Evolutionary conservation across 306 rosid species (phyloP).

Genomic region (Luffa aegyptiaca): DNA sequence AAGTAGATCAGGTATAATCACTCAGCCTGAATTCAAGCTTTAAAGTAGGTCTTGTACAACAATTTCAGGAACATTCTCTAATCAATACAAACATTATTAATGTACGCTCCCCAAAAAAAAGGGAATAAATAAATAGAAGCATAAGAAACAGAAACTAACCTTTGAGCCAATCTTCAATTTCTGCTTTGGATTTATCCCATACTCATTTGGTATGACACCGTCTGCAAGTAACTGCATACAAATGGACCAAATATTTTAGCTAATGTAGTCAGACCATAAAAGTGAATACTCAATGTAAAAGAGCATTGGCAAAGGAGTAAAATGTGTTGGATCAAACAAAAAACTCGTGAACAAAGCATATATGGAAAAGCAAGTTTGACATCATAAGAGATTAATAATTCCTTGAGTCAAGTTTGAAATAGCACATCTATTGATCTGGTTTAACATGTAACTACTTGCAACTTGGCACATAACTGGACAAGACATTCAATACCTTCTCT

Average conservation of each 20-base stretch:
- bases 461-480: background rate
- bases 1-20: background rate
- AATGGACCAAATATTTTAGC: conserved; percentile 14
- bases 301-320: background rate
- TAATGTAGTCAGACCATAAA: background rate
- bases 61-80: background rate
- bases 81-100: background rate
- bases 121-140: background rate
- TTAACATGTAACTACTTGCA: background rate
- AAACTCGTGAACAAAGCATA: background rate
- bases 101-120: background rate
- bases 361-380: background rate
- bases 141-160: conserved; percentile 27
- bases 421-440: background rate
- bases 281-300: background rate
- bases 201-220: conserved; percentile 97
- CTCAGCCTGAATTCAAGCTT: background rate
- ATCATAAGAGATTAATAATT: background rate
- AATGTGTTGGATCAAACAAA: background rate
- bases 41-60: background rate
- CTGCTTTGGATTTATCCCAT: conserved; percentile 89
- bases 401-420: background rate
- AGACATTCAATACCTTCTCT: background rate
- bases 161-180: conserved; percentile 92
- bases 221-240: conserved; percentile 77